phyloP scores from a whole-genome alignment of 441 rosid genomes.

The Cnidoscolus chayamansa region DNA sequence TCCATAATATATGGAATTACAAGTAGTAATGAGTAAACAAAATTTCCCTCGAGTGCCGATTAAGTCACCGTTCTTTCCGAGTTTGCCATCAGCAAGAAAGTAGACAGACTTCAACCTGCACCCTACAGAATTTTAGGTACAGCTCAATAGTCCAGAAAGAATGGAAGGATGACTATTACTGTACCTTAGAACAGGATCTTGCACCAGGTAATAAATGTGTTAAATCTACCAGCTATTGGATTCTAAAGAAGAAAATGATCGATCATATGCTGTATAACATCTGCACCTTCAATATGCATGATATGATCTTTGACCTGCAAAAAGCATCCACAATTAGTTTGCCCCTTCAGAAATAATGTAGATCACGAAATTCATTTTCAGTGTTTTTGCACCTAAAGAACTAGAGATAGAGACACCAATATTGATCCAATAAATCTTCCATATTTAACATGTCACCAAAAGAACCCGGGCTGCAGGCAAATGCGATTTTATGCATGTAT shows the following conservation, averaged over 20 bases:
- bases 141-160: neutral
- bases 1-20: conserved; percentile 5
- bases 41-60: conserved; percentile 16
- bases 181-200: neutral
- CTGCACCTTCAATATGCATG: conserved; percentile 79
- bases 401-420: neutral
- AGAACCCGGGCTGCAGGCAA: too few relatives aligned
- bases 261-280: conserved; percentile 77
- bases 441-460: neutral
- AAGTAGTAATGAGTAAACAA: conserved; percentile 21
- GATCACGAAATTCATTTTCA: neutral
- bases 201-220: neutral
- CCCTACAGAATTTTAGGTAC: neutral
- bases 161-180: neutral
- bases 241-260: conserved; percentile 62
- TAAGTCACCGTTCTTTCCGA: neutral
- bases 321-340: neutral
- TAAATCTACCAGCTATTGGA: neutral
- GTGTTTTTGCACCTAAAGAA: neutral
- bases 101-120: conserved; percentile 23
- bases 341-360: neutral
- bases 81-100: neutral
- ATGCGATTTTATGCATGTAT: neutral
- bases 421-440: conserved; percentile 4
- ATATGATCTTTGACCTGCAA: conserved; percentile 69